Evolutionary conservation across 2,329 filamentous ascomycete genomes (phyloP), one percentile per base, ranked within the genome.

Genomic region (Fusarium torulosum): DNA sequence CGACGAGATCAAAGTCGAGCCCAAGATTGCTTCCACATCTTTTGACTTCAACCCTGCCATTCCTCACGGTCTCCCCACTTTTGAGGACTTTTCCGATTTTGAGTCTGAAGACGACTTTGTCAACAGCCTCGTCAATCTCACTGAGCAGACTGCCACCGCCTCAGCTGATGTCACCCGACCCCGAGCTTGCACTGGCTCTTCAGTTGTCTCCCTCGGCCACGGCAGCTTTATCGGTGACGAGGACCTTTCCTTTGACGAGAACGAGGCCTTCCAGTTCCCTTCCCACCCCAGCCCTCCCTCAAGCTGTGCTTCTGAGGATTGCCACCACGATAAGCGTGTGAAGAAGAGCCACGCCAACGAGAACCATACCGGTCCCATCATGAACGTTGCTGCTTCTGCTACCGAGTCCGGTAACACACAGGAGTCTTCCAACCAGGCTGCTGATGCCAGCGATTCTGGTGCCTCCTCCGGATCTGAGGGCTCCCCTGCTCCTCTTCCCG

Each of bases 71-170:
- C 85, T 96, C 29, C 90, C 91, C 25, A 83, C 85, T 10, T 96
- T 97, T 72, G 92, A 96, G 78, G 91, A 93, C 69, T 88, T 96
- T 70, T 96, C 94, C 23, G 94, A 97, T 74, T 86, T 97, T 57
- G 94, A 97, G 77, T 94, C 92, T 1, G 94, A 97, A 74, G 93
- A 96, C 85, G 93, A 96, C 76, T 93, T 96, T 40, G 75, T 76
- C 74, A 86, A 88, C 73, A 90, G 87, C 55, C 86, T 96, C 10
- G 89, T 93, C 67, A 88, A 92, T 75, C 90, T 94, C 7, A 76
- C 70, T 69, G 78, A 79, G 58, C 66, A 73, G 25, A 60, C 84
- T 20, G 80, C 83, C 38, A 81, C 85, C 47, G 46, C 41, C 21
- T 57, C 58, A 52, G 42, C 41, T 50, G 89, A 90, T 78, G 81